phyloP scores from a whole-genome alignment of 1,284 basidiomycete genomes.

The Tremellales sp. region DNA sequence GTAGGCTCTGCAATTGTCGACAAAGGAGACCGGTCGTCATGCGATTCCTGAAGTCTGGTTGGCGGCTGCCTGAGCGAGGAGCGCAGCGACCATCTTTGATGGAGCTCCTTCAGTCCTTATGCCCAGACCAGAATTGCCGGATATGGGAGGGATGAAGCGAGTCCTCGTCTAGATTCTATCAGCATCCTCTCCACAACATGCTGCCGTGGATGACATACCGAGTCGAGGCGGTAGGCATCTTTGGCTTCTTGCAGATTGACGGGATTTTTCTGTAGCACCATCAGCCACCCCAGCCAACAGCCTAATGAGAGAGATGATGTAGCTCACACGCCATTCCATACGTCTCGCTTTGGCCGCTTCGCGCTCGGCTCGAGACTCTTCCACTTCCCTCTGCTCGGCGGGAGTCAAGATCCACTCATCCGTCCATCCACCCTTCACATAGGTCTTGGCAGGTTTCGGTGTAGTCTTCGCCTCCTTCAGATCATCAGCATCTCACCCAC shows the following conservation, averaged over 20 bases:
- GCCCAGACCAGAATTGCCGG: conserved; percentile 5
- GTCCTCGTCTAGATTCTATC: conserved; percentile 6
- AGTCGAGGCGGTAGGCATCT: conserved; percentile 25
- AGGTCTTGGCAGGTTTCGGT: not conserved
- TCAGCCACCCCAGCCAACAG: not conserved
- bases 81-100: conserved; percentile 9
- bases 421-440: conserved; percentile 6
- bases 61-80: too few relatives aligned
- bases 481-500: not conserved
- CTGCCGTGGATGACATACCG: conserved; percentile 6
- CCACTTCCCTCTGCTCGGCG: conserved; percentile 8
- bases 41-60: too few relatives aligned
- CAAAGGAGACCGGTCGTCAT: too few relatives aligned
- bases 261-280: conserved; percentile 9
- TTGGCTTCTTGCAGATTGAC: conserved; percentile 28
- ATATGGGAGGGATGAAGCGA: conserved; percentile 6
- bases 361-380: conserved; percentile 3
- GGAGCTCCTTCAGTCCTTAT: conserved; percentile 6
- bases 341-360: conserved; percentile 10
- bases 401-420: conserved; percentile 10
- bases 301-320: not conserved
- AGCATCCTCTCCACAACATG: not conserved
- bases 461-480: not conserved
- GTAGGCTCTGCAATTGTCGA: too few relatives aligned
- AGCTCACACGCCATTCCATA: conserved; percentile 8